These are phyloP conservation scores for Tetrahymena elliotti DNA, from an alignment of 73 alveolate genomes.

Conservation along the genomic window DNA sequence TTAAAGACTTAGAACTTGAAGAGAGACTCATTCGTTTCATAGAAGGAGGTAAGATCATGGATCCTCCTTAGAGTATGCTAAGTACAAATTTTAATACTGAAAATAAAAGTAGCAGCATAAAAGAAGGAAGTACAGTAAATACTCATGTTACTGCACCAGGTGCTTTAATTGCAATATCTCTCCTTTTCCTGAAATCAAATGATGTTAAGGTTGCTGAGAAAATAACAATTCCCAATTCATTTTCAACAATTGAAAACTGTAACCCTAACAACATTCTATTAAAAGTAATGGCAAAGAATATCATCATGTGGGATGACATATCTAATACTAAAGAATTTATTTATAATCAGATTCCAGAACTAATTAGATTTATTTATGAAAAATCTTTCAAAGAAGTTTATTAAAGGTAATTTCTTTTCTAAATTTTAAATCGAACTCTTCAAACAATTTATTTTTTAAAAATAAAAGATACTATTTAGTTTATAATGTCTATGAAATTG, in stretches of 20 bases:
- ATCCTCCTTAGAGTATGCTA: slow-evolving; percentile 64
- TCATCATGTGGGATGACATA: slow-evolving; percentile 92
- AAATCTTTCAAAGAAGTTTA: slow-evolving; percentile 63
- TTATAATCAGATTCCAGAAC: slow-evolving; percentile 74
- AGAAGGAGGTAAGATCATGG: slow-evolving; percentile 80
- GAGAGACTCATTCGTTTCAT: slow-evolving; percentile 89
- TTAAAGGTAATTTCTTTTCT: not conserved
- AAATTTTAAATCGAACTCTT: not conserved
- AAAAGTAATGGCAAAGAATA: slow-evolving; percentile 80
- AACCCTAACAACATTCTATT: slow-evolving; percentile 81
- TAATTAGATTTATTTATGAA: slow-evolving; percentile 75
- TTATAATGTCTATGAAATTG: slow-evolving; percentile 86
- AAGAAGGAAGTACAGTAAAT: slow-evolving; percentile 88
- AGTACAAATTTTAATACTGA: slow-evolving; percentile 54
- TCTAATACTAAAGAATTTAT: slow-evolving; percentile 70
- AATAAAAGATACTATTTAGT: slow-evolving; percentile 40
- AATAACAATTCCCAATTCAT: slow-evolving; percentile 84
- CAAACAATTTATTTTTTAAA: not conserved
- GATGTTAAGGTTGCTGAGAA: slow-evolving; percentile 70
- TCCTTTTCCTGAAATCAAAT: slow-evolving; percentile 81
- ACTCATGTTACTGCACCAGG: slow-evolving; percentile 93
- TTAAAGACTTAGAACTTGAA: slow-evolving; percentile 76
- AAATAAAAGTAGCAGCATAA: slow-evolving; percentile 56
- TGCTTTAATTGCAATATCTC: slow-evolving; percentile 84
- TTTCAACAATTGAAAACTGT: slow-evolving; percentile 84